Evolutionary conservation across 306 rosid species (phyloP).

Genomic region (Castanea mollissima): DNA sequence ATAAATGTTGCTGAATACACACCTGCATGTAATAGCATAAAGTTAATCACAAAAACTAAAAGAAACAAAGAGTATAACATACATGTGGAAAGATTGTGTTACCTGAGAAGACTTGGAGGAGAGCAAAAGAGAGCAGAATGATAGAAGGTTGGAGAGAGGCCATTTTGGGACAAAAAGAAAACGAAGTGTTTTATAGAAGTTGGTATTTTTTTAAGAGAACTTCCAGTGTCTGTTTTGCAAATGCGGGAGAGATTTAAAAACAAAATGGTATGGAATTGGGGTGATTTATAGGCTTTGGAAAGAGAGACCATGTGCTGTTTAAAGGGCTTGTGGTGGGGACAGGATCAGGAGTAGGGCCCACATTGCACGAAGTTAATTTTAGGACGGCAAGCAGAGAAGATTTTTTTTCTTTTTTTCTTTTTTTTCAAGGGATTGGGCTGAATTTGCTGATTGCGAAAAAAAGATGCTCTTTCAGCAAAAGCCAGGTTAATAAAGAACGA

Average conservation of each 20-base stretch:
- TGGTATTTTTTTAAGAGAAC: too few species aligned
- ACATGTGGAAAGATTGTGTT: neutral
- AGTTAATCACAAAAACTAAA: neutral
- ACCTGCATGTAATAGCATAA: conserved; percentile 20
- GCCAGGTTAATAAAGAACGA: neutral
- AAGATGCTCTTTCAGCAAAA: neutral
- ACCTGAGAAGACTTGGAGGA: conserved; percentile 46
- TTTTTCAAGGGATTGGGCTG: neutral
- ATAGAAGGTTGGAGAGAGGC: conserved; percentile 11
- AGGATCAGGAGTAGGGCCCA: conserved; percentile 14
- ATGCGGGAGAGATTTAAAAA: conserved; percentile 18
- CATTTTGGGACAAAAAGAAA: conserved; percentile 11
- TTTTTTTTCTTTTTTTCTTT: neutral
- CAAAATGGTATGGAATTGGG: too few species aligned
- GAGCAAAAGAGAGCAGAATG: conserved; percentile 16
- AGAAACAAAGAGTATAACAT: neutral
- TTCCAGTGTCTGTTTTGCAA: too few species aligned
- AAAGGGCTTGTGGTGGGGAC: neutral
- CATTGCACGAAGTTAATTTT: conserved; percentile 14
- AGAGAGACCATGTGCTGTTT: conserved; percentile 3
- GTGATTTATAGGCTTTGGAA: conserved; percentile 21
- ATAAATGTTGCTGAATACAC: conserved; percentile 61
- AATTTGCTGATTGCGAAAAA: neutral
- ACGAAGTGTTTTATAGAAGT: neutral
- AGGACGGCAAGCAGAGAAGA: conserved; percentile 20